Evolutionary conservation across 345 rosid genomes (phyloP), one percentile per base, ranked within the genome.

Genomic region (Mallotus nudiflorus): DNA sequence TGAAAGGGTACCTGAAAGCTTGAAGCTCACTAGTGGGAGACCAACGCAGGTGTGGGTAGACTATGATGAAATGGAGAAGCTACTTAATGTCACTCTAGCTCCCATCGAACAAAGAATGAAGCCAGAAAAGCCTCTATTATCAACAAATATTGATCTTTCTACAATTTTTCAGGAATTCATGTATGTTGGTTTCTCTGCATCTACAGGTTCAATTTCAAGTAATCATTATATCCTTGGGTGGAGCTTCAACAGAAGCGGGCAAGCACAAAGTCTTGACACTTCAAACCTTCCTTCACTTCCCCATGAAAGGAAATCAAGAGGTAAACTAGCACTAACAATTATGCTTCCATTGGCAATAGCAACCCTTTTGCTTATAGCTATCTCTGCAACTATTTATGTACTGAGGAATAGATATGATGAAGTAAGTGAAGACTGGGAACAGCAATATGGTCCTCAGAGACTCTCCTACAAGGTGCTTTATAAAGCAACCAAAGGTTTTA

Each of bases 101-200:
- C 67, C 72, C 19, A n/a, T 50, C n/a, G 14, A 42, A n/a, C n/a
- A n/a, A 48, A 45, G 10, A 22, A 25, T 5, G 14, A 73, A 67
- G 33, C 77, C 72, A 12, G 31, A 57, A 5, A 16, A 19, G 27
- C 72, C 67, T 19, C 71, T 73, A 11, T 29, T 73, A 24, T 73
- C 77, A 3, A 22, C 24, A 27, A 4, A 16, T 0, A 46, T 50
- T 12, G 53, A 67, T 60, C 54, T 73, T 40, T 35, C 66, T 14
- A 1, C 6, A 7, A 9, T 24, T 18, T 10, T 73, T 1, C 25
- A 9, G 49, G 77, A 55, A 9, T 54, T 29, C 3, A 73, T 73
- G 77, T 73, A 59, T 61, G 67, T 66, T 40, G 72, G 72, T n/a
- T 67, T 73, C 67, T 73, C 77, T 57, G 27, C 77, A 22, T 48